A percentile compares a stretch with the other conserved stretches of the same genome.
These are phyloP conservation scores for Penicillium sp. DNA, from an alignment of 2,329 filamentous ascomycete species.

Conservation along the genomic window DNA sequence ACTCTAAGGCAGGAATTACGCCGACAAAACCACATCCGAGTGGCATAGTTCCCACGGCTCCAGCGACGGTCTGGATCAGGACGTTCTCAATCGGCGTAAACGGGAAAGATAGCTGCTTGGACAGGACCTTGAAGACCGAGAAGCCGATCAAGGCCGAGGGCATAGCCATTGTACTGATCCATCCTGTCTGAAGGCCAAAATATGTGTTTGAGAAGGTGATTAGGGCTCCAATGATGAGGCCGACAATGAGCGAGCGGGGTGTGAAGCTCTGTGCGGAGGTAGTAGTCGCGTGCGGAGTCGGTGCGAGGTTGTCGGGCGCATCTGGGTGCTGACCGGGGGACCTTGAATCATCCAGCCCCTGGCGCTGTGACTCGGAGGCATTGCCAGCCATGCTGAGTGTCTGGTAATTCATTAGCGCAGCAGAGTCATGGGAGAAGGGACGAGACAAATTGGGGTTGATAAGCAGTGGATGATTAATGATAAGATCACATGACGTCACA, in stretches of 20 bases:
- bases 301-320: background rate
- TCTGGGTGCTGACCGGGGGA: conserved; percentile 1
- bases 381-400: conserved; percentile 34
- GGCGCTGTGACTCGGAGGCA: conserved; percentile 19
- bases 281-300: conserved; percentile 9
- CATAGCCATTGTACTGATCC: conserved; percentile 92
- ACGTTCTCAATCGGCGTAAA: conserved; percentile 97
- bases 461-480: conserved; percentile 19
- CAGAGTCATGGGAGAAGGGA: conserved; percentile 1
- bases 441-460: conserved; percentile 10
- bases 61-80: conserved; percentile 91
- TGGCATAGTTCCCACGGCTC: conserved; percentile 95
- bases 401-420: conserved; percentile 37
- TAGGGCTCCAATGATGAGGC: conserved; percentile 79
- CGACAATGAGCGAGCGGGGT: conserved; percentile 73
- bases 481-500: conserved; percentile 27
- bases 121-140: conserved; percentile 82
- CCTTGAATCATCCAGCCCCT: conserved; percentile 1
- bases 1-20: conserved; percentile 90
- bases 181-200: conserved; percentile 91
- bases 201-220: conserved; percentile 99
- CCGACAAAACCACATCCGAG: conserved; percentile 94
- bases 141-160: conserved; percentile 92
- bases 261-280: conserved; percentile 70
- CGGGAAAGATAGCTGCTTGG: conserved; percentile 70